Evolutionary conservation across 2,329 filamentous ascomycete species (phyloP), one percentile per base, ranked within the genome.

Genomic region (Xylariomycetidae sp.): DNA sequence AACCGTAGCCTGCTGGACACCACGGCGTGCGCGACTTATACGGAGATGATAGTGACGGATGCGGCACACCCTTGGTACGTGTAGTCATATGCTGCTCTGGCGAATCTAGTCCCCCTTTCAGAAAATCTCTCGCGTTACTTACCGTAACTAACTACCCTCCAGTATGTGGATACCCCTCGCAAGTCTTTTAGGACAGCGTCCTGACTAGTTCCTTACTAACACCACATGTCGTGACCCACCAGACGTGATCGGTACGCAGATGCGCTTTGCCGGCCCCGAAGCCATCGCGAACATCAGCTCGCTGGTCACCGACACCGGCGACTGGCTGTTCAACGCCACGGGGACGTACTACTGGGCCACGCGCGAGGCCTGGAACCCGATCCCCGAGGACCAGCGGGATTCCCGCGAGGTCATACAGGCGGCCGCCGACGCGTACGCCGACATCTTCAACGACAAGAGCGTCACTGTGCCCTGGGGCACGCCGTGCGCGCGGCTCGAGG

Each of bases 281-380:
- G 35, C 39, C 26, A 42, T 59, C 44, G 27, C 42, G 20, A 50
- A 57, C 36, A 43, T 59, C 35, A 55, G 53, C 38, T 45, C 51
- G 13, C 44, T 62, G 26, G 48, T 60, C 27, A 61, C 58, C 5
- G 55, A 56, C 35, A 42, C 38, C 31, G 58, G 57, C 23, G 57
- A 61, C 46, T 63, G 59, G 59, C 50, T 60, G n/a, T 63, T 63
- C 47, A 59, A 62, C 34, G 56, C 58, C 8, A 49, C 58, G 3
- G 48, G 48, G 15, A 61, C 58, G 12, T 48, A 55, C 30, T 55
- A 55, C 38, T 61, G 56, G 47, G 53, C 57, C 4, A 43, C 49
- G 6, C 49, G 44, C n/a, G 58, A 62, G 48, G 36, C 42, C n/a
- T 63, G 59, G 59, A 44, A 42, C 20, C 47, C 48, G 16, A 57